Conservation (phyloP, 148 eudicot species). For the Polygonum aviculare region DNA sequence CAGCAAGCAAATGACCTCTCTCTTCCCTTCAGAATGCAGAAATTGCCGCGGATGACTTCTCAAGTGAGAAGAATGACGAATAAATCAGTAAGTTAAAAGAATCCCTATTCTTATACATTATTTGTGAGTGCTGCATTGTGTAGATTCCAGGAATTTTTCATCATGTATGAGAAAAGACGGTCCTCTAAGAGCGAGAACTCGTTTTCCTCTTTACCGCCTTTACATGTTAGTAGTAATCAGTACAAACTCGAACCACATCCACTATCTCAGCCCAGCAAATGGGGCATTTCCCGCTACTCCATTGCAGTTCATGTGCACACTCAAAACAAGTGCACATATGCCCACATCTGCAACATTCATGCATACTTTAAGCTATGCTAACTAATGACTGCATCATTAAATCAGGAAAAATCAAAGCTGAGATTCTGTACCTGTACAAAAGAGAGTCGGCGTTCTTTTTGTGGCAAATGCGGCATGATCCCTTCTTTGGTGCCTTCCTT, state of each 20-base stretch:
- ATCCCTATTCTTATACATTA: not conserved
- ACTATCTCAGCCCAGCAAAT: slow-evolving; percentile 55
- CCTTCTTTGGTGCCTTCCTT: slow-evolving; percentile 20
- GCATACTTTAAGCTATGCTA: not conserved
- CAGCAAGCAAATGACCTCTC: slow-evolving; percentile 1
- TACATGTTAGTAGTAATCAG: slow-evolving; percentile 16
- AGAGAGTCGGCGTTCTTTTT: slow-evolving; percentile 58
- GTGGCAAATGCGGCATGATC: slow-evolving; percentile 55
- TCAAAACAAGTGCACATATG: slow-evolving; percentile 87
- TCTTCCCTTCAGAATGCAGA: not conserved
- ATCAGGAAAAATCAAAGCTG: not conserved
- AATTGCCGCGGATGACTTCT: not conserved
- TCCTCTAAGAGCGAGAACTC: slow-evolving; percentile 10
- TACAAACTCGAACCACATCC: slow-evolving; percentile 56
- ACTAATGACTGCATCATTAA: not conserved
- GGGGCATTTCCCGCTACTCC: slow-evolving; percentile 66
- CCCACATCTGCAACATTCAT: slow-evolving; percentile 58
- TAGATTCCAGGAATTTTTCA: not conserved
- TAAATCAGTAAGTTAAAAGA: slow-evolving; percentile 4
- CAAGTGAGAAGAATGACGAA: not conserved
- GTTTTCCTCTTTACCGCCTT: not conserved
- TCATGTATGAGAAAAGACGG: slow-evolving; percentile 6
- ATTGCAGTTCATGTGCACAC: slow-evolving; percentile 57
- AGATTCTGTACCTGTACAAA: slow-evolving; percentile 52
- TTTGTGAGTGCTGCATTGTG: not conserved